These are phyloP conservation scores for Stenocarpella maydis DNA, from an alignment of 2,329 filamentous ascomycete species.

Conservation along the genomic window DNA sequence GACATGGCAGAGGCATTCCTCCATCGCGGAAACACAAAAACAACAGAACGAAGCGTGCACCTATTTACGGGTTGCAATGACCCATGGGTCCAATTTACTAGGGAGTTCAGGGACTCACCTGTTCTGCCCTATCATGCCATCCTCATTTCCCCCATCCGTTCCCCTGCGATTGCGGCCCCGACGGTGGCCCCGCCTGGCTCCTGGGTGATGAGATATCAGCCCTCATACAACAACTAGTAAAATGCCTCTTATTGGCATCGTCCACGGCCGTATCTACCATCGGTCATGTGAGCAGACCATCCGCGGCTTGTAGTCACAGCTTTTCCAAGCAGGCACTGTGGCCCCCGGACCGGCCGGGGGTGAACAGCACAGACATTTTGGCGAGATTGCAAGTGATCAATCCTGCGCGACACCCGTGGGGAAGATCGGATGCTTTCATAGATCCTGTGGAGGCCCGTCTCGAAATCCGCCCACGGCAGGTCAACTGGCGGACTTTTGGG, in stretches of 20 bases:
- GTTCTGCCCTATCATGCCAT: conserved; percentile 10
- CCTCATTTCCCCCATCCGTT: conserved; percentile 8
- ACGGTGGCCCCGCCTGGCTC: conserved; percentile 27
- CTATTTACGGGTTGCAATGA: not conserved
- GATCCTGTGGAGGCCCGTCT: not conserved
- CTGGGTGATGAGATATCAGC: not conserved
- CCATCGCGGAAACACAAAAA: conserved; percentile 19
- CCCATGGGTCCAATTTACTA: conserved; percentile 1
- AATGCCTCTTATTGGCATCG: not conserved
- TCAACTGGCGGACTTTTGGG: not conserved
- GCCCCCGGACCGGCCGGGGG: not conserved
- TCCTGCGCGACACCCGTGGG: not conserved
- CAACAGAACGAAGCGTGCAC: not conserved
- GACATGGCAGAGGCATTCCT: not conserved
- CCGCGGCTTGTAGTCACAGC: not conserved
- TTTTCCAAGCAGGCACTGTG: not conserved
- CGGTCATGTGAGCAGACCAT: conserved; percentile 3
- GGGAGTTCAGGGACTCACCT: conserved; percentile 7
- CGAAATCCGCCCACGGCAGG: not conserved
- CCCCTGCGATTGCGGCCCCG: conserved; percentile 35
- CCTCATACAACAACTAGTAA: not conserved
- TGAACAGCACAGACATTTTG: conserved; percentile 20
- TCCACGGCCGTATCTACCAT: not conserved
- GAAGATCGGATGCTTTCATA: not conserved
- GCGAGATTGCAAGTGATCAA: conserved; percentile 19